Percentiles rank a stretch among this genome's conserved stretches.
Conservation (phyloP, 257 asterid species). For the Cruciata laevipes region DNA sequence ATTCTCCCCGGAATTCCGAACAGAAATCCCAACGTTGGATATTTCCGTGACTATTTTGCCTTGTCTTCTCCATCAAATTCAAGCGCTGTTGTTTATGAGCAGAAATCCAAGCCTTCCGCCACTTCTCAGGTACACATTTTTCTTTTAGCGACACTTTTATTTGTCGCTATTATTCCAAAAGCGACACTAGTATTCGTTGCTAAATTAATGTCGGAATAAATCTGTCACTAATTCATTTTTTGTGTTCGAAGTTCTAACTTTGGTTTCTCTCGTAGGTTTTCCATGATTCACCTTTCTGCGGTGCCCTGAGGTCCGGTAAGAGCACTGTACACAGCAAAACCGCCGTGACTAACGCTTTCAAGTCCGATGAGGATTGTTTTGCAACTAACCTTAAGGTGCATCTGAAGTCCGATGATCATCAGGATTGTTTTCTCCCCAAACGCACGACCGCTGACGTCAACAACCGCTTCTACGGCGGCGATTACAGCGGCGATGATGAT, state of each 20-base stretch:
- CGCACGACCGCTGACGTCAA: not conserved
- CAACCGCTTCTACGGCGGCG: too few species aligned
- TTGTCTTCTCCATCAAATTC: constrained; percentile 17
- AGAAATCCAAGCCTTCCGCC: constrained; percentile 17
- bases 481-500: not conserved
- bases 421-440: not conserved
- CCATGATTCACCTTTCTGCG: constrained; percentile 17
- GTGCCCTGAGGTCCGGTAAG: constrained; percentile 9
- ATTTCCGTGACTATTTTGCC: constrained; percentile 35
- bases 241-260: not conserved
- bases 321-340: not conserved
- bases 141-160: too few species aligned
- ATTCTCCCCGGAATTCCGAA: constrained; percentile 16
- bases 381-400: not conserved
- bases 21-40: too few species aligned
- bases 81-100: constrained; percentile 17
- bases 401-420: not conserved
- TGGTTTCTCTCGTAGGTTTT: constrained; percentile 11
- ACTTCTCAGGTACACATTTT: not conserved
- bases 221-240: not conserved
- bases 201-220: not conserved
- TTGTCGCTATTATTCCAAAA: too few species aligned
- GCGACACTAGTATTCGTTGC: too few species aligned
- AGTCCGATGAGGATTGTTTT: too few species aligned
- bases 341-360: not conserved